Evolutionary conservation across 2,329 filamentous ascomycete species (phyloP), one percentile per base, ranked within the genome.

Genomic region (Fusarium buharicum): DNA sequence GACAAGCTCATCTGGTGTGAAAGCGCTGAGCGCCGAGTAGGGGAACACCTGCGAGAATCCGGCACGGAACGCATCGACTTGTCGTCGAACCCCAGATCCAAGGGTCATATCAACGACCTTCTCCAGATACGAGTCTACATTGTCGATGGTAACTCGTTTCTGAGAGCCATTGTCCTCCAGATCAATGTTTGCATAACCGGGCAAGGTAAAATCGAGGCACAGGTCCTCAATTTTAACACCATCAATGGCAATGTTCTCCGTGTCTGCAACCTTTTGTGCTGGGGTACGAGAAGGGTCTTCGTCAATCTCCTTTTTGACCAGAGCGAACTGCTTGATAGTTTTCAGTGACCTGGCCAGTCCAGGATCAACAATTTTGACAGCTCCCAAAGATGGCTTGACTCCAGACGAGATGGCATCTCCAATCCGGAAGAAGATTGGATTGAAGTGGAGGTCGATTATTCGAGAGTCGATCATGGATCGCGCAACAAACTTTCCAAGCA

Each of bases 11-110:
- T 92, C 92, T 0, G 96, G 93, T 0, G 95, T 99, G 73, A 99
- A 99, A 0, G 95, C 92, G 65, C 90, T 92, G 43, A 99, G 79
- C 8, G 96, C 92, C 4, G 92, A 90, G 77, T 97, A 99, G 0
- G 94, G 92, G 81, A 99, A 99, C 0, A 99, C 96, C 67, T 96
- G 90, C 1, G 93, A 96, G 75, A 99, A 99, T 1, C 95, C 95
- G 14, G 84, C 78, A 53, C 91, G 88, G 84, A 99, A 99, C 4
- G 94, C 92, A 70, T 97, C 91, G 1, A 97, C 88, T 73, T 99
- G 96, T 45, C 86, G 86, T 65, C 90, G 90, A 11, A 99, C 93
- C 48, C 95, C 95, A 57, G 83, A 87, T n/a, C 92, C 92, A 4
- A 99, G 80, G 0, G 95, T 98, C 82, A 94, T 88, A 69, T 97